Base-by-base conservation (phyloP, 441 rosid species). In the Mallotus japonicus region DNA sequence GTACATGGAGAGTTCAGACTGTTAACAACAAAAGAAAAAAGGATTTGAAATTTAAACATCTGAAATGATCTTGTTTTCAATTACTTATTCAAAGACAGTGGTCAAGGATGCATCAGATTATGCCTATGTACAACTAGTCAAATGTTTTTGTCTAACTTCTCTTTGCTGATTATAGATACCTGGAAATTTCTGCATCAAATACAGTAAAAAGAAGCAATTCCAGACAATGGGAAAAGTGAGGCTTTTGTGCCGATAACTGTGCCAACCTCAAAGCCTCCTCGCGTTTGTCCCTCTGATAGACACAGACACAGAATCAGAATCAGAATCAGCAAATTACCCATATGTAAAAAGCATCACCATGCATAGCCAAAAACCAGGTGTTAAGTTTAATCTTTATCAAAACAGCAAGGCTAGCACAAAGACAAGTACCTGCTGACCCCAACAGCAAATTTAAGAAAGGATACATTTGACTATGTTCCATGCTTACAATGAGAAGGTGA, bases 151-250 rank as follows among this genome's bases (percentile, higher is more conserved):
- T 17, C 6, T 8, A 54, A 58, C 19, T 40, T 42, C 69, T 51
- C 64, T 59, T 53, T 28, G 47, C 59, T 28, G 47, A 73, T 44
- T 56, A 67, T 14, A 78, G 65, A 75, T 89, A 96, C 98, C 98
- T 87, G 77, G 98, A 90, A 81, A 92, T 89, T 62, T 93, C 97
- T 61, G 98, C 96, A 77, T 96, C 99, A 79, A 96, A 96, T 65
- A 93, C 99, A 3, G 98, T 92, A 77, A 96, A 96, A 78, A 93
- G 94, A 86, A 93, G 97, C 99, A 97, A 96, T 82, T 96, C 99
- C 76, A 96, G 79, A 84, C 97, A 96, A 80, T 90, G 97, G 65
- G 95, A 92, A 83, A 96, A 96, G 76, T 96, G 98, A 78, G 97
- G 97, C 81, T 92, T 96, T 86, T 89, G 93, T 19, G 97, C 98